Evolutionary conservation across 139 green algal species (phyloP).

Genomic region (Chlorella sp.): DNA sequence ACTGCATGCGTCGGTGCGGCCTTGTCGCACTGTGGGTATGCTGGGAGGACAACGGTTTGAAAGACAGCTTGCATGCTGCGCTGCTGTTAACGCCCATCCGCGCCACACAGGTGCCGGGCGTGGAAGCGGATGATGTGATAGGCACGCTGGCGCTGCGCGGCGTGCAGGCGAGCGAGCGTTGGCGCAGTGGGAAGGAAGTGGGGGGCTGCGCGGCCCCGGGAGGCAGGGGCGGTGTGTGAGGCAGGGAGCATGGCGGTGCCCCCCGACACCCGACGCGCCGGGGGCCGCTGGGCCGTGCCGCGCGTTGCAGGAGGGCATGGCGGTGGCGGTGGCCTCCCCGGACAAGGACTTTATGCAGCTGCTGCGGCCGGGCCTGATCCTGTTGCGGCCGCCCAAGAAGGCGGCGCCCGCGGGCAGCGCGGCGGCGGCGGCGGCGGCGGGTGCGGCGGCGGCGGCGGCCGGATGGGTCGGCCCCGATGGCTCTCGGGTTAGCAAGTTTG

Average conservation of each 20-base stretch:
- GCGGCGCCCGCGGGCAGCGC: background rate
- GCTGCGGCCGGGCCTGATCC: constrained; percentile 53
- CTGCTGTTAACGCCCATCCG: too few species aligned
- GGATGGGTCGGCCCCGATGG: background rate
- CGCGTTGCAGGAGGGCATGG: constrained; percentile 34
- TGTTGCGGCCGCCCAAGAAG: constrained; percentile 59
- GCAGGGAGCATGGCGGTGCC: background rate
- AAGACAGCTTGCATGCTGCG: background rate
- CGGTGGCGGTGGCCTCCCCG: constrained; percentile 62
- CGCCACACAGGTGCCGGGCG: constrained; percentile 58
- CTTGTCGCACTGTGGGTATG: too few species aligned
- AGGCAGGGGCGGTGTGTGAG: too few species aligned
- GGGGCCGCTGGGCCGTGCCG: background rate
- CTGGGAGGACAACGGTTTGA: too few species aligned
- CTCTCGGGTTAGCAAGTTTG: constrained; percentile 14
- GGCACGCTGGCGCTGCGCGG: constrained; percentile 48
- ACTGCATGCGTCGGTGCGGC: too few species aligned
- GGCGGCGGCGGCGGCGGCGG: background rate
- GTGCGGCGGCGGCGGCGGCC: background rate
- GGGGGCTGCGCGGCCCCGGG: background rate
- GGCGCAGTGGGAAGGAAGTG: background rate
- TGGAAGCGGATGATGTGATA: constrained; percentile 79
- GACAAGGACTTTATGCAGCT: constrained; percentile 82
- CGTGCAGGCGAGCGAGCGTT: constrained; percentile 9
- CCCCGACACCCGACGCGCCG: background rate